These are phyloP conservation scores for Aspergillus sergii DNA, from an alignment of 2,329 filamentous ascomycete genomes.

Conservation along the genomic window DNA sequence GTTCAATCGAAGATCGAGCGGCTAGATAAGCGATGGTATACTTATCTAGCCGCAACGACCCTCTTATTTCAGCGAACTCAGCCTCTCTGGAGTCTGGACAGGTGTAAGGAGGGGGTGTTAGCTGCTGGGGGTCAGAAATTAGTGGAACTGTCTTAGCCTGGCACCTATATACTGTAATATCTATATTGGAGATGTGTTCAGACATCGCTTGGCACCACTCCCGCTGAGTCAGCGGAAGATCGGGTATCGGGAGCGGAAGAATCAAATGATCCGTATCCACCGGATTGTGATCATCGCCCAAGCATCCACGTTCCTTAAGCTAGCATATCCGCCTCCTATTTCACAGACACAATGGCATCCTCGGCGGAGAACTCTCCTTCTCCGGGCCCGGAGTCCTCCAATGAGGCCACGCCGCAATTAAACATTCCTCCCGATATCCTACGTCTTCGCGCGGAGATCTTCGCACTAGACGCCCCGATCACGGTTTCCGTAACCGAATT, in stretches of 20 bases:
- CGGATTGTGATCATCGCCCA: background rate
- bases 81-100: too few species aligned
- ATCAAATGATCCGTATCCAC: background rate
- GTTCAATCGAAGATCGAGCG: too few species aligned
- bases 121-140: too few species aligned
- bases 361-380: background rate
- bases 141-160: too few species aligned
- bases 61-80: too few species aligned
- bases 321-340: background rate
- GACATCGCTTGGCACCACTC: background rate
- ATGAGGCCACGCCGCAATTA: background rate
- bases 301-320: background rate
- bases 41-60: too few species aligned
- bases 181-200: background rate
- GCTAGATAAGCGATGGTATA: too few species aligned
- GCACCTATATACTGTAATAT: too few species aligned
- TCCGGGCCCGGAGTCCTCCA: background rate
- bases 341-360: background rate
- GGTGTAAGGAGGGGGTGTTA: too few species aligned
- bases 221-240: background rate
- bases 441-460: background rate
- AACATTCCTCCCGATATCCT: background rate
- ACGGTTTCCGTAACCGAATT: background rate
- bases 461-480: background rate
- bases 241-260: background rate